Evolutionary conservation across 768 basidiomycete genomes (phyloP).

Genomic region (Serendipita sp.): DNA sequence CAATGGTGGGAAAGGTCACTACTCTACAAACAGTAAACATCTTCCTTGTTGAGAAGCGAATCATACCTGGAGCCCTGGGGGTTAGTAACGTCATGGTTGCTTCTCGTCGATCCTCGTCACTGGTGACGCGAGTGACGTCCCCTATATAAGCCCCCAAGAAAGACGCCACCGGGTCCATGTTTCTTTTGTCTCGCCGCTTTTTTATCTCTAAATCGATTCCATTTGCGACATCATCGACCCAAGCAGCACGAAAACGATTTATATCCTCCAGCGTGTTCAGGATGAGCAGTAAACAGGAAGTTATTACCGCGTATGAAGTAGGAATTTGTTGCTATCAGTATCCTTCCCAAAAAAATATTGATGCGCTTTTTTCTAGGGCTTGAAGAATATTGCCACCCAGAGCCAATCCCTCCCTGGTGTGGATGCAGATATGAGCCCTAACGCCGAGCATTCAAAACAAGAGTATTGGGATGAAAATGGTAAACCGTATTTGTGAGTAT

Average conservation of each 20-base stretch:
- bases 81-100: too few relatives aligned
- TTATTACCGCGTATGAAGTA: neutral
- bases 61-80: too few relatives aligned
- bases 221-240: neutral
- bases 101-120: too few relatives aligned
- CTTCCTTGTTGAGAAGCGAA: too few relatives aligned
- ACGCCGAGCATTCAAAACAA: slow-evolving; percentile 16
- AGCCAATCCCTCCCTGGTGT: slow-evolving; percentile 33
- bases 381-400: slow-evolving; percentile 23
- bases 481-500: slow-evolving; percentile 25
- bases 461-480: slow-evolving; percentile 33
- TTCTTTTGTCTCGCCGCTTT: neutral
- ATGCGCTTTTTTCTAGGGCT: neutral
- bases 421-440: slow-evolving; percentile 32
- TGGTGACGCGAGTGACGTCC: too few relatives aligned
- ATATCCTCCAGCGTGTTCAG: neutral
- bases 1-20: too few relatives aligned
- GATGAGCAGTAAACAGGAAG: neutral
- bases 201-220: neutral
- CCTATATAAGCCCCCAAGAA: too few relatives aligned
- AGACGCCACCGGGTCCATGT: too few relatives aligned
- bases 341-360: neutral
- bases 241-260: neutral
- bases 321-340: neutral
- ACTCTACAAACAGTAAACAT: too few relatives aligned